Evolutionary conservation across 2,329 filamentous ascomycete genomes (phyloP), one percentile per base, ranked within the genome.

Genomic region (Ophiosphaerella herpotricha): DNA sequence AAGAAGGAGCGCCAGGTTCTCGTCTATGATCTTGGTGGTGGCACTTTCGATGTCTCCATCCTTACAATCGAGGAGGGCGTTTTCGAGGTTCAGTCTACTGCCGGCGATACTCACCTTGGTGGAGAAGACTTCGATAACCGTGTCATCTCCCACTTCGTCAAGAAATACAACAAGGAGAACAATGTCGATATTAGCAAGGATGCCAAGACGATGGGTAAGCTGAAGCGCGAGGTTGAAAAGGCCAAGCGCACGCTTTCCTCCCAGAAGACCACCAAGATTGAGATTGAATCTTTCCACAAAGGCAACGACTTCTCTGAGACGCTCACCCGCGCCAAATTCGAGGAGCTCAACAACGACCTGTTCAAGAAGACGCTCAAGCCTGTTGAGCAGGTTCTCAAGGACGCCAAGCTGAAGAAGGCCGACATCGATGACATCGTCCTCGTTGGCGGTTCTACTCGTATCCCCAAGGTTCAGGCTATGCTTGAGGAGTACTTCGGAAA

Each of bases 341-440:
- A 99, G 81, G 93, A 97, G 80, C 85, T 97, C 69, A 97, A 97
- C 89, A 92, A 92, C 67, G 93, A 97, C 71, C 87, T 97, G 56
- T 97, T 97, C 88, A 96, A 96, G 88, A 96, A 94, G 85, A 97
- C 94, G 51, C 85, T 97, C 63, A 96, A 97, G 86, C 93, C 94
- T 50, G 94, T 97, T 63, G 91, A 97, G 82, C 92, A 97, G 84
- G 94, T 97, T 64, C 85, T 99, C 74, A 96, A 96, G 83, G 94
- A 97, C 67, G 91, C 92, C 75, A 96, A 97, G 84, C 84, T 97
- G 70, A 93, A 93, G 87, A 97, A 97, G 88, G 80, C 78, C 56
- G 92, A 97, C 68, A 85, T 99, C 67, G 87, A 97, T 70, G 94
- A 97, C 75, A 97, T 99, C 64, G 94, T 99, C 61, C 86, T 97